Evolutionary conservation across 1,284 basidiomycete species (phyloP).

Genomic region (Schizophyllum commune): DNA sequence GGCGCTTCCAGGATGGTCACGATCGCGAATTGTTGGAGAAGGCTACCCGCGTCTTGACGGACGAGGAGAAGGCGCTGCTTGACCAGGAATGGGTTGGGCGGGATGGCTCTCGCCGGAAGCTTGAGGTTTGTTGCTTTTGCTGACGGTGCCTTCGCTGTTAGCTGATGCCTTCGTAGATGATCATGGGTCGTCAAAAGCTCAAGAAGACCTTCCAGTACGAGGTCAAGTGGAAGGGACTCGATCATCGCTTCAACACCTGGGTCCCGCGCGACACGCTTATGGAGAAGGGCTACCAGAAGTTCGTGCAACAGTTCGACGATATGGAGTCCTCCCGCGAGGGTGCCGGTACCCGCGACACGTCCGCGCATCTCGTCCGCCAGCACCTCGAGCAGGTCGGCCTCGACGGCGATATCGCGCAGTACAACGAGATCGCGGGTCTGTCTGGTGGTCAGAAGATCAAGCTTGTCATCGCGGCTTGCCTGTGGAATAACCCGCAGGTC

Average conservation of each 20-base stretch:
- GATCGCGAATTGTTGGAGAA: conserved; percentile 96
- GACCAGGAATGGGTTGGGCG: conserved; percentile 89
- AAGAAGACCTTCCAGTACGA: conserved; percentile 97
- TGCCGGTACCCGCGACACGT: conserved; percentile 82
- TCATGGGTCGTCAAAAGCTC: conserved; percentile 96
- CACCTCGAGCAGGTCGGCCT: conserved; percentile 93
- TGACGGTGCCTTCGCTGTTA: not conserved
- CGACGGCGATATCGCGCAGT: conserved; percentile 95
- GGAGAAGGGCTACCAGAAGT: conserved; percentile 85
- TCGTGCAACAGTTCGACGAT: conserved; percentile 95
- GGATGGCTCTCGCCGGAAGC: conserved; percentile 86
- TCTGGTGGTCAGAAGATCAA: conserved; percentile 98
- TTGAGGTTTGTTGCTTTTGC: conserved; percentile 55
- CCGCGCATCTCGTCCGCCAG: conserved; percentile 75
- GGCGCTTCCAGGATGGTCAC: conserved; percentile 99
- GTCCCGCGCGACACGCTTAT: conserved; percentile 86
- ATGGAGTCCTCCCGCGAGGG: conserved; percentile 93
- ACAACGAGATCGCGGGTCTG: conserved; percentile 90
- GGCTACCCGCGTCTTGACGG: conserved; percentile 83
- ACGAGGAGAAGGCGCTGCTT: conserved; percentile 77
- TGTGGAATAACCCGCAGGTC: conserved; percentile 93
- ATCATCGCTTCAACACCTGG: conserved; percentile 94
- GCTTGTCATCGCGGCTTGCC: conserved; percentile 88
- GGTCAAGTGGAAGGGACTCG: conserved; percentile 93
- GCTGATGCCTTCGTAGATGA: conserved; percentile 38